phyloP scores from a whole-genome alignment of 805 yeast species.

The Kluyveromyces siamensis region DNA sequence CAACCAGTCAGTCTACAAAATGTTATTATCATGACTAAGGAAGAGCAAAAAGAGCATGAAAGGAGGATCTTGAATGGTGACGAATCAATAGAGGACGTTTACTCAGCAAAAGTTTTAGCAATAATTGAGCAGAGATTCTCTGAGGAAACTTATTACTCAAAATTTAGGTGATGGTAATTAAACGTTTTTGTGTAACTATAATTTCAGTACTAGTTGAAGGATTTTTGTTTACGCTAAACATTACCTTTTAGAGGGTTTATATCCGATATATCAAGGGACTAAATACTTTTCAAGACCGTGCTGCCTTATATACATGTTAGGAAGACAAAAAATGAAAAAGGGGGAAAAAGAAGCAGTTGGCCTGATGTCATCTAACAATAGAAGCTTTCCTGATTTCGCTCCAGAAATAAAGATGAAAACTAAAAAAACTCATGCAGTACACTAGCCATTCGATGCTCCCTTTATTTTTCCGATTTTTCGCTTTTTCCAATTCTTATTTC shows the following conservation, averaged over 20 bases:
- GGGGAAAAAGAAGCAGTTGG: background rate
- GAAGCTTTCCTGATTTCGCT: too few relatives aligned
- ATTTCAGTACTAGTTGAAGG: background rate
- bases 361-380: too few relatives aligned
- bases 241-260: background rate
- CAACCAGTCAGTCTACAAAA: constrained; percentile 63
- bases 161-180: constrained; percentile 30
- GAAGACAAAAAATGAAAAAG: background rate
- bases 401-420: too few relatives aligned
- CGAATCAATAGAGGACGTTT: constrained; percentile 54
- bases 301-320: background rate
- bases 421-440: too few relatives aligned
- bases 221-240: background rate
- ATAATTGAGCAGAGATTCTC: constrained; percentile 53
- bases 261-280: background rate
- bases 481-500: too few relatives aligned
- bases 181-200: background rate
- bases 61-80: constrained; percentile 60
- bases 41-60: constrained; percentile 79
- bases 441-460: too few relatives aligned
- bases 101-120: constrained; percentile 47
- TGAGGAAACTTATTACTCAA: constrained; percentile 69
- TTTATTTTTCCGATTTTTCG: too few relatives aligned
- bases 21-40: constrained; percentile 79
- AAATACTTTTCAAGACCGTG: background rate